A percentile compares a stretch with the other conserved stretches of the same genome.
phyloP scores from a whole-genome alignment of 306 rosid genomes.

The Glycine latifolia region DNA sequence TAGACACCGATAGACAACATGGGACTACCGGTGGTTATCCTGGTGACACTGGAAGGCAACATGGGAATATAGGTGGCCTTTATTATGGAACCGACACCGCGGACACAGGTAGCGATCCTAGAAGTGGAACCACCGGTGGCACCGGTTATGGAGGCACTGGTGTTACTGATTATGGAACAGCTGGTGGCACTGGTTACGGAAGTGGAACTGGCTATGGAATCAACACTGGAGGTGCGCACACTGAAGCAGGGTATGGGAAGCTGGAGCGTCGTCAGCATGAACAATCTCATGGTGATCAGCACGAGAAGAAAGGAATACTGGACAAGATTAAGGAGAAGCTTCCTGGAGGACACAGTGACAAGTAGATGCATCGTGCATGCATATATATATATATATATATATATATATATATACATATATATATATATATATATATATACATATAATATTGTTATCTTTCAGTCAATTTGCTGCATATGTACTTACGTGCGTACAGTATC shows the following conservation, averaged over 20 bases:
- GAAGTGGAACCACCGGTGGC: no score
- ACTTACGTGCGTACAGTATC: neutral
- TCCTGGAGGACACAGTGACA: conserved; percentile 20
- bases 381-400: neutral
- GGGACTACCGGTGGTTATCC: neutral
- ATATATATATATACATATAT: no score
- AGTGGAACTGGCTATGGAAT: neutral
- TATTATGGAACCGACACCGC: no score
- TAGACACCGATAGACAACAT: neutral
- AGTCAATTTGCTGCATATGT: neutral
- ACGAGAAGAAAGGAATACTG: conserved; percentile 44
- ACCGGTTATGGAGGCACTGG: no score
- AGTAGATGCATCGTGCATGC: neutral
- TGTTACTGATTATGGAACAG: no score
- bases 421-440: no score
- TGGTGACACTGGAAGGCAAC: no score
- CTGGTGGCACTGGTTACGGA: no score
- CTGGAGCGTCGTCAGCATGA: conserved; percentile 14
- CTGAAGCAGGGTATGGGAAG: conserved; percentile 1
- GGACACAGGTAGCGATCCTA: no score
- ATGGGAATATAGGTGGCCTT: no score
- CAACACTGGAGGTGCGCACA: neutral
- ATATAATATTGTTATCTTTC: neutral
- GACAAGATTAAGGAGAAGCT: conserved; percentile 49
- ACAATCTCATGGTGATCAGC: neutral